These are phyloP conservation scores for Coriaria nepalensis DNA, from an alignment of 306 rosid species.

Conservation along the genomic window DNA sequence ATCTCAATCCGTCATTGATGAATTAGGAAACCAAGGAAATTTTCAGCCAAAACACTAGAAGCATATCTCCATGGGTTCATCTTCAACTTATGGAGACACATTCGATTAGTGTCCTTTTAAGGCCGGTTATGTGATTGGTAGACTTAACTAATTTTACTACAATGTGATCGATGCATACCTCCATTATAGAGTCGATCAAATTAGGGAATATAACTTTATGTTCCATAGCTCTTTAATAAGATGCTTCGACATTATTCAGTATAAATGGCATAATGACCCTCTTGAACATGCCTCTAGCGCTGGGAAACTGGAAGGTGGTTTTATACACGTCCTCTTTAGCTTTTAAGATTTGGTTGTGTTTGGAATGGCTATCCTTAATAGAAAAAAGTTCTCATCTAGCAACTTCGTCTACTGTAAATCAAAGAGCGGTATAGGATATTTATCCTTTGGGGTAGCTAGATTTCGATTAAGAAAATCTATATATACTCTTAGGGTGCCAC, in stretches of 20 bases:
- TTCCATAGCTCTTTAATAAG: not conserved
- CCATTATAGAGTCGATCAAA: not conserved
- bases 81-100: not conserved
- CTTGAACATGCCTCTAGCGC: not conserved
- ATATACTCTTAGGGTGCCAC: too few species aligned
- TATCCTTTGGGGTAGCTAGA: too few species aligned
- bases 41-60: not conserved
- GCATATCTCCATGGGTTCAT: not conserved
- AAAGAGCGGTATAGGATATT: too few species aligned
- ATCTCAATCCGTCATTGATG: not conserved
- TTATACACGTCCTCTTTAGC: too few species aligned
- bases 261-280: not conserved
- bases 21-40: not conserved
- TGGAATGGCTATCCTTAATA: too few species aligned
- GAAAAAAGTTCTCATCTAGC: too few species aligned
- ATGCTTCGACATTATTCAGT: not conserved
- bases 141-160: accelerated
- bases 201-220: not conserved
- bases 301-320: too few species aligned
- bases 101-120: not conserved
- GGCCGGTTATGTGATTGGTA: not conserved
- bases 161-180: conserved; percentile 1
- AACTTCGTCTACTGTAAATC: too few species aligned
- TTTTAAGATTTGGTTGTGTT: too few species aligned
- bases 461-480: too few species aligned